These are phyloP conservation scores for Cicer arietinum DNA, from an alignment of 306 rosid species.

Conservation along the genomic window DNA sequence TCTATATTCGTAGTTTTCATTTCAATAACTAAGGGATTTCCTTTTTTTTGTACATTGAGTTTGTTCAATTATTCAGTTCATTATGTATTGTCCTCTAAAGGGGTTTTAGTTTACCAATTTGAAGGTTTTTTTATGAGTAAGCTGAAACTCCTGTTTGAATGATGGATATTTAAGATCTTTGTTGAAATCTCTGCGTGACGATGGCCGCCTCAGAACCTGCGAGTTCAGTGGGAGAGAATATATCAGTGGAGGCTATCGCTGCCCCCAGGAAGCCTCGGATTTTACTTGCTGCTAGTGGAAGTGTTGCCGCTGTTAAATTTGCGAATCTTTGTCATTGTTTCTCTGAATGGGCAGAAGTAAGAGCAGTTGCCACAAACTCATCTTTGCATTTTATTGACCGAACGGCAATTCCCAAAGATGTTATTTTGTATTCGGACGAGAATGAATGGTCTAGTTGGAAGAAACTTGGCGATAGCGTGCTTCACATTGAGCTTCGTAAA, in stretches of 20 bases:
- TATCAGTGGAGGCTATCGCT: slow-evolving; percentile 47
- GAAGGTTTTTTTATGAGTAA: slow-evolving; percentile 38
- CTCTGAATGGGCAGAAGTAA: slow-evolving; percentile 93
- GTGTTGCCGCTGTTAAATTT: slow-evolving; percentile 93
- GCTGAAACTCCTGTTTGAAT: slow-evolving; percentile 42
- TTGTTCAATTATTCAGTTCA: slow-evolving; percentile 3
- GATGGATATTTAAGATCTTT: slow-evolving; percentile 41
- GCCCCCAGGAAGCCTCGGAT: slow-evolving; percentile 85
- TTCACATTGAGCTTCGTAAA: slow-evolving; percentile 95
- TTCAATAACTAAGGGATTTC: slow-evolving; percentile 20
- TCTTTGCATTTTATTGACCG: slow-evolving; percentile 92
- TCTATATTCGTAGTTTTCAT: slow-evolving; percentile 2
- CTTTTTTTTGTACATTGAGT: slow-evolving; percentile 18
- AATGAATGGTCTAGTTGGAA: slow-evolving; percentile 93
- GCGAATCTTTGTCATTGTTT: slow-evolving; percentile 87
- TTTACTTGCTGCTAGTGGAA: slow-evolving; percentile 92
- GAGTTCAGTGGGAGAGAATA: slow-evolving; percentile 53
- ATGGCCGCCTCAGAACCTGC: slow-evolving; percentile 67
- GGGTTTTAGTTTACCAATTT: slow-evolving; percentile 39
- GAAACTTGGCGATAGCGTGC: slow-evolving; percentile 82
- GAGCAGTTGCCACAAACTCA: slow-evolving; percentile 79
- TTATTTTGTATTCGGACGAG: slow-evolving; percentile 67
- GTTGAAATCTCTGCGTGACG: slow-evolving; percentile 52
- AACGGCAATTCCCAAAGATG: slow-evolving; percentile 74
- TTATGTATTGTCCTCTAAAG: slow-evolving; percentile 22